Conservation (phyloP, 2,329 filamentous ascomycete species). For the Diplodia seriata region DNA sequence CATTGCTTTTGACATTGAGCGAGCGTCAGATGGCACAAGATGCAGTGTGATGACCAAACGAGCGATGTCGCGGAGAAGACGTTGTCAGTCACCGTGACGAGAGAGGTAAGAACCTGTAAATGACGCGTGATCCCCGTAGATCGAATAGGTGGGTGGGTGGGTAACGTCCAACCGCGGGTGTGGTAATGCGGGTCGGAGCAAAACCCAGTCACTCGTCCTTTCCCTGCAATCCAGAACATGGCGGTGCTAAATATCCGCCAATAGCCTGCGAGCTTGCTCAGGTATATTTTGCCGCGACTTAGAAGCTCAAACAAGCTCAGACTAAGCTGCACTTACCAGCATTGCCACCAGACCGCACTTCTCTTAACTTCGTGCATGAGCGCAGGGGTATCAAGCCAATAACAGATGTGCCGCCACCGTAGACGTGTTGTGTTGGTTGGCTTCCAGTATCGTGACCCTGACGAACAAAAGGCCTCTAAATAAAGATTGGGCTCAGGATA, state of each 20-base stretch:
- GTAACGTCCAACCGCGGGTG: neutral
- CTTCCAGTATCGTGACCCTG: neutral
- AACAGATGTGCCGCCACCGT: neutral
- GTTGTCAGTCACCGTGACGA: neutral
- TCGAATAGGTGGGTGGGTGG: neutral
- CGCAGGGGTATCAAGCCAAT: neutral
- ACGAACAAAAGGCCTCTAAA: neutral
- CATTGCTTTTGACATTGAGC: neutral
- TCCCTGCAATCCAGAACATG: neutral
- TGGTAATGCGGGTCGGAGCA: neutral
- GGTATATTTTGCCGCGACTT: neutral
- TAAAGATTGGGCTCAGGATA: neutral
- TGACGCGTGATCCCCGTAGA: conserved; percentile 1
- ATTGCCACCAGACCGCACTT: neutral
- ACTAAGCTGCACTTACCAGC: neutral
- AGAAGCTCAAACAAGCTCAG: conserved; percentile 12
- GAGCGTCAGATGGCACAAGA: neutral
- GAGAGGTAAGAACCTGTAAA: neutral
- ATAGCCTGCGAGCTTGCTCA: neutral
- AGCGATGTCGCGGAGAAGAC: neutral
- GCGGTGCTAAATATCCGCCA: conserved; percentile 10
- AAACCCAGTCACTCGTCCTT: neutral
- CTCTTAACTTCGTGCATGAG: too few species aligned
- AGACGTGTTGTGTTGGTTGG: neutral
- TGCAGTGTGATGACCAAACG: neutral